Evolutionary conservation across 2,329 filamentous ascomycete species (phyloP).

Genomic region (Aschersonia sp.): DNA sequence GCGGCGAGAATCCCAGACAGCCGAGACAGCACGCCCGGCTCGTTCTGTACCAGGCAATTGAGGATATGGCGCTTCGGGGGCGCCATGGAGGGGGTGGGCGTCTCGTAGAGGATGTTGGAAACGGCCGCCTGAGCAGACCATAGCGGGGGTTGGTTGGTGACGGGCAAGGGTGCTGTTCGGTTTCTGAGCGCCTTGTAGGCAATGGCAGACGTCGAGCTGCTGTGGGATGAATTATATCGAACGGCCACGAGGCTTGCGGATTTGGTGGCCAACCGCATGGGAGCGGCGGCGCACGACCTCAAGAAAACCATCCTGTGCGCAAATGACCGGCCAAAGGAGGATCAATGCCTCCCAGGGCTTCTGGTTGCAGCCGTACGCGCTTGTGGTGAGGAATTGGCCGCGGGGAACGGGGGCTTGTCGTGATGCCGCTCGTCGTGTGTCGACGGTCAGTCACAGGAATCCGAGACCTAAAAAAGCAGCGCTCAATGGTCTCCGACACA

Average conservation of each 20-base stretch:
- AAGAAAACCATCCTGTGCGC: slow-evolving; percentile 28
- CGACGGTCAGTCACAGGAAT: too few species aligned
- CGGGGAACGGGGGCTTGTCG: too few species aligned
- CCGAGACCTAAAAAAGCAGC: too few species aligned
- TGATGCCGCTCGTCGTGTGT: too few species aligned
- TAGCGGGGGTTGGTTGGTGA: slow-evolving; percentile 57
- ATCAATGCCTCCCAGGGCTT: too few species aligned
- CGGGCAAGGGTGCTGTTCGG: slow-evolving; percentile 72
- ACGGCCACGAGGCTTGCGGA: slow-evolving; percentile 13
- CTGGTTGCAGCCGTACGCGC: too few species aligned
- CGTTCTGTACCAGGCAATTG: slow-evolving; percentile 97
- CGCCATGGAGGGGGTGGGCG: slow-evolving; percentile 65
- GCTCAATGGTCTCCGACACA: too few species aligned
- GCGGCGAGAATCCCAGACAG: slow-evolving; percentile 93
- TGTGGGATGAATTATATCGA: slow-evolving; percentile 29
- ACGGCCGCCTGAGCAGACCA: slow-evolving; percentile 91
- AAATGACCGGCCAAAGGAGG: too few species aligned
- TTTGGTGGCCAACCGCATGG: slow-evolving; percentile 20
- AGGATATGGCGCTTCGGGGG: slow-evolving; percentile 91
- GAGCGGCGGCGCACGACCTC: slow-evolving; percentile 24
- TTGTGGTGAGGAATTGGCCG: too few species aligned
- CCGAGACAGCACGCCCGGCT: slow-evolving; percentile 90
- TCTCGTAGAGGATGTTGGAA: slow-evolving; percentile 98
- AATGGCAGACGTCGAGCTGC: slow-evolving; percentile 77
- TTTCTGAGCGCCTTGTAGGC: slow-evolving; percentile 96